Percentiles rank a stretch among this genome's conserved stretches.
Conservation (phyloP, 331 rosid genomes). For the Quercus phellos region DNA sequence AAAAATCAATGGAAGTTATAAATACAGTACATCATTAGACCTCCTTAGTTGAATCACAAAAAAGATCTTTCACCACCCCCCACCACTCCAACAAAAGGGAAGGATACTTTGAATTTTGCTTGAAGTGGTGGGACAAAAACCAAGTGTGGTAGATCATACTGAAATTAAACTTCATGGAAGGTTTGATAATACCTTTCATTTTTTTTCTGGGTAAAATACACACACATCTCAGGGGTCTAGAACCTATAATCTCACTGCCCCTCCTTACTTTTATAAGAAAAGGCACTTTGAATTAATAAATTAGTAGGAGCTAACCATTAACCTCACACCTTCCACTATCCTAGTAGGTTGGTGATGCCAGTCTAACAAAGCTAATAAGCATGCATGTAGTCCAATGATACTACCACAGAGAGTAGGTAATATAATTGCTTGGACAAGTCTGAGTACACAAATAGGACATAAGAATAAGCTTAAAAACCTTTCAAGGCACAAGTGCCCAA, state of each 20-base stretch:
- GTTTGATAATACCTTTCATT: not conserved
- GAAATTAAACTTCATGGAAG: not conserved
- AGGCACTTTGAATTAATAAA: not conserved
- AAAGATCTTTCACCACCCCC: no score
- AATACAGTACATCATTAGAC: not conserved
- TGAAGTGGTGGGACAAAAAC: not conserved
- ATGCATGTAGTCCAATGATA: not conserved
- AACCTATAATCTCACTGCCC: no score
- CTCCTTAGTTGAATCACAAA: no score
- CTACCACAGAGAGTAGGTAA: no score
- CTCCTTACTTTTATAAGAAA: no score
- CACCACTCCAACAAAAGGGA: not conserved
- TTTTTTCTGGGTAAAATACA: no score
- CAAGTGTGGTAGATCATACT: not conserved
- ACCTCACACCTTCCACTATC: not conserved
- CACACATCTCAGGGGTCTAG: no score
- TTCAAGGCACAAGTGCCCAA: not conserved
- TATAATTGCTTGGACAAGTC: not conserved
- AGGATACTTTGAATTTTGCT: not conserved
- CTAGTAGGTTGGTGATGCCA: not conserved
- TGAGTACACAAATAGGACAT: not conserved
- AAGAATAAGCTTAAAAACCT: not conserved
- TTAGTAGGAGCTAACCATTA: not conserved
- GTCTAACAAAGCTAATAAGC: not conserved
- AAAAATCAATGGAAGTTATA: not conserved